Conservation (phyloP, 176 grass and related monocot genomes). For the Pharus latifolius region DNA sequence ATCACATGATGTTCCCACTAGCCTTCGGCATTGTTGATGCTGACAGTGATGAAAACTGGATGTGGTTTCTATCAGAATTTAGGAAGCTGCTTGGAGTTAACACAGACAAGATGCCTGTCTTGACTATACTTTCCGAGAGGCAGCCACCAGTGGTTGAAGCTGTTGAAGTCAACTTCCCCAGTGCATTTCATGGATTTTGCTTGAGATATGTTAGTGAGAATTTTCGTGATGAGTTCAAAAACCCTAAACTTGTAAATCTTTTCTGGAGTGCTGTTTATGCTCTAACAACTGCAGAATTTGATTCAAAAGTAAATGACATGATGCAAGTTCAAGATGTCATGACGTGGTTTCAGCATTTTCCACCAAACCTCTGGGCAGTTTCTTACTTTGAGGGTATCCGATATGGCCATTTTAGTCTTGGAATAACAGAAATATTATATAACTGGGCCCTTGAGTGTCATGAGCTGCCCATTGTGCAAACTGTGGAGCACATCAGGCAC, state of each 20-base stretch:
- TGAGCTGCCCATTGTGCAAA: slow-evolving; percentile 91
- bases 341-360: slow-evolving; percentile 78
- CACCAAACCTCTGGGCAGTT: slow-evolving; percentile 84
- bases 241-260: slow-evolving; percentile 88
- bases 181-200: slow-evolving; percentile 82
- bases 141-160: slow-evolving; percentile 60
- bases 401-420: slow-evolving; percentile 86
- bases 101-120: slow-evolving; percentile 89
- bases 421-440: slow-evolving; percentile 76
- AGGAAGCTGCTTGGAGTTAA: slow-evolving; percentile 92
- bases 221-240: slow-evolving; percentile 96
- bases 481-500: slow-evolving; percentile 73
- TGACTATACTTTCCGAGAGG: slow-evolving; percentile 83
- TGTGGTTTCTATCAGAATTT: slow-evolving; percentile 94
- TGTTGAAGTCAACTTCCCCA: slow-evolving; percentile 71
- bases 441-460: slow-evolving; percentile 87
- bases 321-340: slow-evolving; percentile 91
- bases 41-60: slow-evolving; percentile 95
- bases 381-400: slow-evolving; percentile 78
- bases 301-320: slow-evolving; percentile 83
- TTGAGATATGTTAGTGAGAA: slow-evolving; percentile 79
- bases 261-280: slow-evolving; percentile 94
- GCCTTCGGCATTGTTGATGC: slow-evolving; percentile 79
- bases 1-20: slow-evolving; percentile 71
- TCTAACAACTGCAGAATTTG: slow-evolving; percentile 71